Conservation (phyloP, 2,329 filamentous ascomycete genomes). For the Penicillium sumatraense region DNA sequence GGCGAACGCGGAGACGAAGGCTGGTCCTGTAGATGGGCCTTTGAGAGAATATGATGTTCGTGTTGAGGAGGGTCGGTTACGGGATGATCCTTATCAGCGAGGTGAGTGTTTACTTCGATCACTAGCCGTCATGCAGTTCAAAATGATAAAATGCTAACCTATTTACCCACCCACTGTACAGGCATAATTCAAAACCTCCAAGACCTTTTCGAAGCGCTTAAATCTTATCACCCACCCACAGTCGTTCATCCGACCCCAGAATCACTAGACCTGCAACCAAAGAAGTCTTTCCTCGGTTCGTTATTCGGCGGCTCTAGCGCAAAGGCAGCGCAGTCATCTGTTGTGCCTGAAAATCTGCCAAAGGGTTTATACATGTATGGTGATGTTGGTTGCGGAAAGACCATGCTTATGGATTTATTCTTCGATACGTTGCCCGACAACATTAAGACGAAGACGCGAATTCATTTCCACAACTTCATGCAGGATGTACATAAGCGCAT, state of each 20-base stretch:
- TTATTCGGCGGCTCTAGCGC: constrained; percentile 43
- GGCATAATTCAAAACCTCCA: constrained; percentile 89
- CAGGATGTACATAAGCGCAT: constrained; percentile 92
- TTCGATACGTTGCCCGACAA: constrained; percentile 86
- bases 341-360: constrained; percentile 74
- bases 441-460: constrained; percentile 82
- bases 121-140: neutral
- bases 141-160: neutral
- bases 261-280: constrained; percentile 61
- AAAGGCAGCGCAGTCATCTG: constrained; percentile 36
- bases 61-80: constrained; percentile 72
- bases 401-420: constrained; percentile 99
- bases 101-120: constrained; percentile 53
- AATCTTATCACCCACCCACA: constrained; percentile 71
- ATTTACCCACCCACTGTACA: constrained; percentile 41
- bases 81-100: constrained; percentile 90
- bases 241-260: constrained; percentile 80
- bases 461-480: constrained; percentile 99
- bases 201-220: constrained; percentile 82
- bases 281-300: constrained; percentile 56
- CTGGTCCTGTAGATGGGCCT: constrained; percentile 61
- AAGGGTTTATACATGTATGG: constrained; percentile 93
- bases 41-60: constrained; percentile 86
- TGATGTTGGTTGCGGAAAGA: constrained; percentile 96
- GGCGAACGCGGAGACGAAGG: constrained; percentile 4